phyloP scores from a whole-genome alignment of 345 rosid species.

The Salix koriyanagi region DNA sequence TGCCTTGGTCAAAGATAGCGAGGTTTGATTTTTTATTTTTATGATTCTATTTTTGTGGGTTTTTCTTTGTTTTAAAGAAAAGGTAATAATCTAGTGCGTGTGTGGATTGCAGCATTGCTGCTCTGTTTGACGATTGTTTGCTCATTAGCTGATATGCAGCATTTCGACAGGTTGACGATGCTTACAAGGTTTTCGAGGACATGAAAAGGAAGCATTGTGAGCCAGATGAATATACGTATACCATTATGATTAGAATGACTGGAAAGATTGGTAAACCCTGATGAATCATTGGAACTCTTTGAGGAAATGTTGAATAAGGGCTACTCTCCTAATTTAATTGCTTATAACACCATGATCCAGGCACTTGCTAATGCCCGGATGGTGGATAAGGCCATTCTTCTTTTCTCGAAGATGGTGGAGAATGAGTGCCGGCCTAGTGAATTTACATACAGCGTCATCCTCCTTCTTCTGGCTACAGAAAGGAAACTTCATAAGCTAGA shows the following conservation, averaged over 20 bases:
- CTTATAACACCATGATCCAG: slow-evolving; percentile 74
- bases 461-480: slow-evolving; percentile 12
- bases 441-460: slow-evolving; percentile 20
- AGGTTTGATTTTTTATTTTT: slow-evolving; percentile 36
- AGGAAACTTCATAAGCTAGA: slow-evolving; percentile 18
- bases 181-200: slow-evolving; percentile 63
- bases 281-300: slow-evolving; percentile 54
- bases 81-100: not conserved
- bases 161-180: slow-evolving; percentile 68
- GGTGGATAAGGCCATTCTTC: slow-evolving; percentile 66
- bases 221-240: slow-evolving; percentile 73
- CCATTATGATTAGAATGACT: slow-evolving; percentile 76
- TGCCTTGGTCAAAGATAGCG: slow-evolving; percentile 70
- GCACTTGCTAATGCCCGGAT: slow-evolving; percentile 58
- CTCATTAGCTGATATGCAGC: slow-evolving; percentile 69
- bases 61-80: not conserved
- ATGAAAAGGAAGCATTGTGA: slow-evolving; percentile 66
- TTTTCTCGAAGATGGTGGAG: slow-evolving; percentile 64
- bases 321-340: slow-evolving; percentile 48
- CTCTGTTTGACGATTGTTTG: slow-evolving; percentile 2
- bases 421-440: slow-evolving; percentile 15
- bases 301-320: slow-evolving; percentile 66
- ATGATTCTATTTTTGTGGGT: not conserved
- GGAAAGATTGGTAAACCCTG: slow-evolving; percentile 64
- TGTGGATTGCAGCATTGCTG: not conserved